Evolutionary conservation across 2,329 filamentous ascomycete genomes (phyloP), one percentile per base, ranked within the genome.

Genomic region (Colletotrichum musicola): DNA sequence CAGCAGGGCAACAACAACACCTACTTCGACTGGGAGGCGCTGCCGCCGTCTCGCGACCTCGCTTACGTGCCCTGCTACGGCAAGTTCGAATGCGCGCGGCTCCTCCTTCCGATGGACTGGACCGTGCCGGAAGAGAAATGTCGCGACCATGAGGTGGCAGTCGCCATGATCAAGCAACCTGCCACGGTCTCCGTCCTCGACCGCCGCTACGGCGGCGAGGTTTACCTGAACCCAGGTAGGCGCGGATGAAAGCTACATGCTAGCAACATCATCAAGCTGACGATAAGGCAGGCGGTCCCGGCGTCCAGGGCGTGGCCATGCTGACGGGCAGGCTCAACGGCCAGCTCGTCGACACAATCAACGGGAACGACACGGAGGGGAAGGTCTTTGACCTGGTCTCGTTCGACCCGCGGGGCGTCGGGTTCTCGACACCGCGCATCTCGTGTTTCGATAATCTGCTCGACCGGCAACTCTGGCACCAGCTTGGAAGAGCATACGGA

Each of bases 331-430:
- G 4, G 13, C 30, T 20, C 25, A 51, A 51, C 14, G n/a, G 18
- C 9, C 53, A 59, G 13, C 44, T 64, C 6, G 35, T 13, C 10
- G 16, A 35, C 1, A 12, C 54, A 20, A 35, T 64, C 53, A 59
- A 64, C 16, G 35, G 54, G 16, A n/a, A 59, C 7, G 46, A 50
- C 14, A 3, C 54, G 6, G 46, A 22, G 0, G 83, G 83, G 10
- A 82, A 85, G 49, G 77, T 75, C 1, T 84, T 83, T 62, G 82
- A 86, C 68, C 71, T 86, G 0, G 64, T 86, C 1, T 79, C 78
- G 0, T 86, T 86, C 59, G 84, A 86, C 69, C 83, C 84, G 0
- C 81, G 84, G 5, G 84, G 83, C 4, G 75, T 85, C n/a, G 62
- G 56, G 14, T 54, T 61, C 20, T 54, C 62, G 40, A 65, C 62